Base-by-base conservation (phyloP, 148 eudicot species). In the Amaranthus hypochondriacus region DNA sequence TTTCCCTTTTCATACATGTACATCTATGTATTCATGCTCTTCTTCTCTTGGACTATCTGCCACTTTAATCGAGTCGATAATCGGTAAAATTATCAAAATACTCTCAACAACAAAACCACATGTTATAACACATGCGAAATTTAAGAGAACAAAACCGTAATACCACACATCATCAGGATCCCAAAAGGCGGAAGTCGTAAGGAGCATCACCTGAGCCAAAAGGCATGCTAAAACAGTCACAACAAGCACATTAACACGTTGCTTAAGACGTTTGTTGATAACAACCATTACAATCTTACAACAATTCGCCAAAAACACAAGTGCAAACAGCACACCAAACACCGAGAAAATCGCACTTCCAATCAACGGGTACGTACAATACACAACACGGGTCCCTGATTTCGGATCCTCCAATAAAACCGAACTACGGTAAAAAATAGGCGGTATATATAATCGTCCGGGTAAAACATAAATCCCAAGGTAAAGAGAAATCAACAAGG, bases 231-330 rank as follows among this genome's bases (percentile, higher is more conserved):
- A 44, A 0, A 92, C 77, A 1, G 86, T 66, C 11, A 78, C 5
- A 2, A 83, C 82, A 0, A 92, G 76, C 15, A 71, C 12, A 55
- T 83, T 84, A 11, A 89, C 75, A 51, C 97, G 79, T 0, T 53
- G 21, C 70, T 84, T 70, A 0, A 88, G 69, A 0, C 84, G 80
- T 74, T 87, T 89, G 72, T 92, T 92, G 42, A 92, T 92, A 12
- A 87, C 94, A 0, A 89, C 69, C 0, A 84, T 81, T 6, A 85
- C 73, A 0, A 88, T 89, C 73, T 80, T 81, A 87, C 92, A 86
- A 48, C 86, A 92, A 42, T 87, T 77, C 3, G 87, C 44, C 48
- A 83, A 59, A 55, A 92, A 82, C 0, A 71, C 86, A 5, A 89
- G 15, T 0, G 77, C 67, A 58, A 86, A 89, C 0, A 61, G 74